Percentiles rank a stretch among this genome's conserved stretches.
Conservation (phyloP, 2,329 filamentous ascomycete species). For the Periconia digitata region DNA sequence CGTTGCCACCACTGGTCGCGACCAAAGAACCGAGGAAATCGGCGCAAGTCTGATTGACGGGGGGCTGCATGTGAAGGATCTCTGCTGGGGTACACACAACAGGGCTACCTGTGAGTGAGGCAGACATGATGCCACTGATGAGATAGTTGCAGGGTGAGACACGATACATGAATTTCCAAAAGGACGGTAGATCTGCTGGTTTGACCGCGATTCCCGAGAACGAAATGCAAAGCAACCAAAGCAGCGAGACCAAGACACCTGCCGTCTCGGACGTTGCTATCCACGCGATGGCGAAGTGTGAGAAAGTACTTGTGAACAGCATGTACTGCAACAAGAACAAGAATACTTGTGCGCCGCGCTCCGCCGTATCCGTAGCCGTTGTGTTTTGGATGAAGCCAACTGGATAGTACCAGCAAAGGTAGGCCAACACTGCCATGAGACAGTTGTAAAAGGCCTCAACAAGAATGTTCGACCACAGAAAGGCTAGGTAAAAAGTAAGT, state of each 20-base stretch:
- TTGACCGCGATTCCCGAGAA: slow-evolving; percentile 66
- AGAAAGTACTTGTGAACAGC: slow-evolving; percentile 82
- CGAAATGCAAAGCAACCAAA: slow-evolving; percentile 72
- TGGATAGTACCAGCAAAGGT: slow-evolving; percentile 78
- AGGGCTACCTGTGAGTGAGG: slow-evolving; percentile 64
- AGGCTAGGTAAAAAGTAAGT: slow-evolving; percentile 57
- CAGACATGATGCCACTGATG: slow-evolving; percentile 47
- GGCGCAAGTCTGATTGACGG: slow-evolving; percentile 58
- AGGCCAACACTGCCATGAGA: slow-evolving; percentile 70
- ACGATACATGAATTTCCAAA: slow-evolving; percentile 79
- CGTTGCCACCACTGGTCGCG: slow-evolving; percentile 29
- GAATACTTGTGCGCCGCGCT: slow-evolving; percentile 78
- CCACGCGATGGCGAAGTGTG: slow-evolving; percentile 60
- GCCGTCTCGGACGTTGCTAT: slow-evolving; percentile 57
- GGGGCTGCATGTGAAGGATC: slow-evolving; percentile 63
- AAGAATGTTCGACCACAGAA: slow-evolving; percentile 63
- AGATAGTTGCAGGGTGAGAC: slow-evolving; percentile 69
- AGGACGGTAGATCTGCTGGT: slow-evolving; percentile 62
- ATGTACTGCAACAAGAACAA: slow-evolving; percentile 74
- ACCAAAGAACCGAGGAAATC: slow-evolving; percentile 53
- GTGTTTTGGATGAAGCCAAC: slow-evolving; percentile 72
- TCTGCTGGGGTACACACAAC: slow-evolving; percentile 70
- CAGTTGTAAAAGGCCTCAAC: slow-evolving; percentile 81
- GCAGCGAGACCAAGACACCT: slow-evolving; percentile 72
- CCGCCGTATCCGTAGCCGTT: slow-evolving; percentile 54